Percentiles rank a stretch among this genome's conserved stretches.
phyloP scores from a whole-genome alignment of 176 grass and related monocot species.

The Zoysia pacifica region DNA sequence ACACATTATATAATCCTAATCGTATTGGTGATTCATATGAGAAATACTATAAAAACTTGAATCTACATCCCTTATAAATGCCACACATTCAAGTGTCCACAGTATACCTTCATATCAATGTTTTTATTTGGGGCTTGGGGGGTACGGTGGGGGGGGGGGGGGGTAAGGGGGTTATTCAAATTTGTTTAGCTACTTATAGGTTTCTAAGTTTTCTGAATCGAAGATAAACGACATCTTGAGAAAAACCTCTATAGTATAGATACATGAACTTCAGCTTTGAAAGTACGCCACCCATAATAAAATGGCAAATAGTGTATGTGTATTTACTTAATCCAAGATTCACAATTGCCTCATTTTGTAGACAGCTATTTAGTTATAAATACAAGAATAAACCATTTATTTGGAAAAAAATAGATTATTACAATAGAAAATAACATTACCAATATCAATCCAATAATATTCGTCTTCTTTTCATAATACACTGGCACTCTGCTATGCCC shows the following conservation, averaged over 20 bases:
- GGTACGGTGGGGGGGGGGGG: too few relatives aligned
- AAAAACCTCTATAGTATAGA: neutral
- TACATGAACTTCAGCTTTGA: neutral
- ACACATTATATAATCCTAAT: neutral
- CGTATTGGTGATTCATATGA: neutral
- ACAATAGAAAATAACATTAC: slow-evolving; percentile 40
- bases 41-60: neutral
- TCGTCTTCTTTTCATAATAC: slow-evolving; percentile 80
- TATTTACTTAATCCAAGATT: neutral
- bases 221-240: neutral
- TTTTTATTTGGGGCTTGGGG: too few relatives aligned
- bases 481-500: slow-evolving; percentile 95
- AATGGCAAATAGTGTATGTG: neutral
- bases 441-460: slow-evolving; percentile 94
- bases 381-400: neutral
- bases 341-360: neutral
- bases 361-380: neutral
- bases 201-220: neutral
- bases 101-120: neutral
- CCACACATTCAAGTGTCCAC: neutral
- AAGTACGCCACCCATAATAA: neutral
- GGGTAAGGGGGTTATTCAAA: neutral
- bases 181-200: neutral
- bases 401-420: neutral
- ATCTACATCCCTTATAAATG: neutral